Conservation (phyloP, 805 yeast genomes). For the Metschnikowia gruessii region DNA sequence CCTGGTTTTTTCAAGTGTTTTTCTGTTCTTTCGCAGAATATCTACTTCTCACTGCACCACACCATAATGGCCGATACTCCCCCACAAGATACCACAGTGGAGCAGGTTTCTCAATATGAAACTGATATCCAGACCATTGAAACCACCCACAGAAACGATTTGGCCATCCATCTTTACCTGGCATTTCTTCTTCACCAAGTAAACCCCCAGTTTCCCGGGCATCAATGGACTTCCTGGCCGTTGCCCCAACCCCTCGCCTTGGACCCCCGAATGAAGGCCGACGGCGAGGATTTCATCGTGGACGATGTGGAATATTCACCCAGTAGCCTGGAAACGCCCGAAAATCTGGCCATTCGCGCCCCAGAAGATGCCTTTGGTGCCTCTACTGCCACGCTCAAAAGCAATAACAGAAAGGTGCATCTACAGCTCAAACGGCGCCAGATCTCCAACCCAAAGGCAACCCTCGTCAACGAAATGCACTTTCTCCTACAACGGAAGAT, state of each 20-base stretch:
- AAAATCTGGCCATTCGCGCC: background rate
- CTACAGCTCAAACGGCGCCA: constrained; percentile 4
- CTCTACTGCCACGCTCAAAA: background rate
- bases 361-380: background rate
- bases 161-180: constrained; percentile 65
- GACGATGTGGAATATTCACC: constrained; percentile 1
- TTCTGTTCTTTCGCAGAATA: too few relatives aligned
- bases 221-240: constrained; percentile 64
- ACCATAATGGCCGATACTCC: background rate
- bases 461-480: constrained; percentile 19
- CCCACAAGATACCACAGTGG: background rate
- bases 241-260: constrained; percentile 15
- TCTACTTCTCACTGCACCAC: too few relatives aligned
- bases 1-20: too few relatives aligned
- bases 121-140: constrained; percentile 38
- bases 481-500: constrained; percentile 11
- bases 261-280: constrained; percentile 13
- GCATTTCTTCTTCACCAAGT: constrained; percentile 43
- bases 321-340: background rate
- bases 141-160: constrained; percentile 49
- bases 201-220: constrained; percentile 35
- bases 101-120: constrained; percentile 2
- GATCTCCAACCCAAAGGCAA: constrained; percentile 9
- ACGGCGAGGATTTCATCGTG: constrained; percentile 11
- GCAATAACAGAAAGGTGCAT: background rate